Evolutionary conservation across 805 yeast species (phyloP), one percentile per base, ranked within the genome.

Genomic region (baker's yeast (Saccharomyces cerevisiae)): DNA sequence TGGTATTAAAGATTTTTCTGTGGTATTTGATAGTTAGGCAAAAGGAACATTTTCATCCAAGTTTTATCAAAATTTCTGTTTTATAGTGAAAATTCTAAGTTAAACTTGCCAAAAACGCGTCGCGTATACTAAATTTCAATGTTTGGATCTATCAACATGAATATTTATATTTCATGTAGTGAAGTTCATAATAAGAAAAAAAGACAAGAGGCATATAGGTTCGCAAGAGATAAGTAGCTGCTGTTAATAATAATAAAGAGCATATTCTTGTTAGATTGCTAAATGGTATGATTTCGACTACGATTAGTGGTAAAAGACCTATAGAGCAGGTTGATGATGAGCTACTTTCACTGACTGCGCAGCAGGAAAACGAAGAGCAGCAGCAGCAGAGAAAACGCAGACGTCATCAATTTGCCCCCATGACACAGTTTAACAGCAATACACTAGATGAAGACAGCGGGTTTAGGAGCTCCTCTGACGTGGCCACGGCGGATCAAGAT

Each of bases 341-440:
- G 29, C 29, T 65, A 26, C 51, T 55, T 11, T 51, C 54, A 17
- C 47, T 62, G 17, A 58, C 60, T 9, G 61, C 61, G 1, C 53
- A 54, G 28, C 55, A 59, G 17, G 54, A 54, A 10, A 41, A 54
- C 14, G 55, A 50, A 3, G 49, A 52, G n/a, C 53, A 52, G 10
- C 52, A 51, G 26, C 59, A 55, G 10, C 50, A 50, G 14, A 55
- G 51, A 5, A 59, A 58, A 43, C 66, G 57, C 51, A 59, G 69
- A 53, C 60, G 59, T 21, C 59, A 59, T 29, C 55, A 59, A 26
- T 61, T 54, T 51, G 65, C 63, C 26, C 61, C 66, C 0, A 67
- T 67, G 70, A 65, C 71, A 6, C 70, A 67, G 49, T 57, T 36
- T 24, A 36, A 57, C 46, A 54, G 55, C 3, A 49, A 46, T 6